Percentiles rank a stretch among this genome's conserved stretches.
Conservation (phyloP, 2,329 filamentous ascomycete genomes). For the Aspergillus pseudonomiae region DNA sequence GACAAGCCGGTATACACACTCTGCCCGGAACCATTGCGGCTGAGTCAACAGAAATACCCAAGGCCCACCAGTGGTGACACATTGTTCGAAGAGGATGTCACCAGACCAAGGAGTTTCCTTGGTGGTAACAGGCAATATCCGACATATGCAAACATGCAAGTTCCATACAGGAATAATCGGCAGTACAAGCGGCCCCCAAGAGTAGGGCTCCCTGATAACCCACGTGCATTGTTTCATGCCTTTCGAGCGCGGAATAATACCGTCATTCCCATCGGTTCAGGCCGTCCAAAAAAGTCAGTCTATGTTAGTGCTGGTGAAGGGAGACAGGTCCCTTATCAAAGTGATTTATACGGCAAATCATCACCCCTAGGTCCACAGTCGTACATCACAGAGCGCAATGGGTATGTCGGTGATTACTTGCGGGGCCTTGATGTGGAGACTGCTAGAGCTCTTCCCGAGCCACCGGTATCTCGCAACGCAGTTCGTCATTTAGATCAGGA, state of each 20-base stretch:
- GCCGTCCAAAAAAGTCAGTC: constrained; percentile 16
- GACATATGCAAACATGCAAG: constrained; percentile 5
- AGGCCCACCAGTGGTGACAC: constrained; percentile 37
- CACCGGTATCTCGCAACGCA: constrained; percentile 18
- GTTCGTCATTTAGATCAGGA: constrained; percentile 14
- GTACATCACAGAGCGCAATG: constrained; percentile 16
- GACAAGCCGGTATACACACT: constrained; percentile 36
- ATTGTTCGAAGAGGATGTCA: constrained; percentile 42
- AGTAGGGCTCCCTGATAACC: constrained; percentile 39
- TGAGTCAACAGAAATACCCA: constrained; percentile 26
- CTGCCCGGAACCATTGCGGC: constrained; percentile 43
- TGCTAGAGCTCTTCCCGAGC: constrained; percentile 8
- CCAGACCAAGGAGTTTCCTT: constrained; percentile 21
- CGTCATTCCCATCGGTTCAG: constrained; percentile 10
- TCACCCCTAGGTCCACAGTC: constrained; percentile 1
- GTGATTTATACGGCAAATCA: constrained; percentile 8
- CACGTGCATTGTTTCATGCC: constrained; percentile 37
- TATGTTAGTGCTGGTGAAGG: constrained; percentile 16
- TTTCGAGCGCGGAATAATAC: constrained; percentile 24
- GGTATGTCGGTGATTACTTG: constrained; percentile 22
- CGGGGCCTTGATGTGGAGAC: constrained; percentile 11
- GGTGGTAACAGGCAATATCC: constrained; percentile 17
- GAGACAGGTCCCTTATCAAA: constrained; percentile 10
- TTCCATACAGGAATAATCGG: constrained; percentile 8
- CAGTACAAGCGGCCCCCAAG: constrained; percentile 15